Base-by-base conservation (phyloP, 2,329 filamentous ascomycete genomes). In the Zarea fungicola region DNA sequence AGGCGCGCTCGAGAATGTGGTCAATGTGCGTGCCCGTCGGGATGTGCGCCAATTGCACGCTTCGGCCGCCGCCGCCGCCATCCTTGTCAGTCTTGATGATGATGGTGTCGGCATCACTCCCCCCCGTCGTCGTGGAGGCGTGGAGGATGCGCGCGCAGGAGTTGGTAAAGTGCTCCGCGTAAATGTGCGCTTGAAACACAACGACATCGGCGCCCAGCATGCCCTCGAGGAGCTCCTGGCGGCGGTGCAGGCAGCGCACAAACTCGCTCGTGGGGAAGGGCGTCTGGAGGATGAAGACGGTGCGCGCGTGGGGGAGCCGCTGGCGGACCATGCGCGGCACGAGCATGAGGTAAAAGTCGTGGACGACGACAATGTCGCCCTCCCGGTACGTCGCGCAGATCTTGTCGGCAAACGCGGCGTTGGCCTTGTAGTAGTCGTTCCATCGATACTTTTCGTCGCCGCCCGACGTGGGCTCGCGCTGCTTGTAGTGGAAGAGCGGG, bases 261-360 rank as follows among this genome's bases (percentile, higher is more conserved):
- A 95, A 96, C 68, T 97, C 92, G 74, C 89, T 95, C 69, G 90
- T 96, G 32, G 92, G 92, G 68, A 97, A 97, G 0, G 92, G 92
- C 36, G 90, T 85, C 67, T 97, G 92, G 36, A 97, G 76, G 72
- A 89, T 96, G 73, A 96, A 96, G 47, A 89, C 85, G 62, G 96
- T 91, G 71, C 95, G 95, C 68, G 95, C 88, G 65, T 89, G 87
- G 3, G 90, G 89, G 16, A 90, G 75, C 32, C 86, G 82, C 65
- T 95, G 89, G 41, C 92, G 85, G 50, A 97, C 73, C 72, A 97
- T 83, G 67, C 83, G 89, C 2, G 93, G 92, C 4, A 97, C 79
- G 21, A 97, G 76, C 66, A 97, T 83, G 36, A 97, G 79, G 63
- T 96, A 91, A 66, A 95, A 96, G 68, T 97, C 92, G 65, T 97